Evolutionary conservation across 192 early-diverging fungal species (phyloP), one percentile per base, ranked within the genome.

Genomic region (Coemansia sp.): DNA sequence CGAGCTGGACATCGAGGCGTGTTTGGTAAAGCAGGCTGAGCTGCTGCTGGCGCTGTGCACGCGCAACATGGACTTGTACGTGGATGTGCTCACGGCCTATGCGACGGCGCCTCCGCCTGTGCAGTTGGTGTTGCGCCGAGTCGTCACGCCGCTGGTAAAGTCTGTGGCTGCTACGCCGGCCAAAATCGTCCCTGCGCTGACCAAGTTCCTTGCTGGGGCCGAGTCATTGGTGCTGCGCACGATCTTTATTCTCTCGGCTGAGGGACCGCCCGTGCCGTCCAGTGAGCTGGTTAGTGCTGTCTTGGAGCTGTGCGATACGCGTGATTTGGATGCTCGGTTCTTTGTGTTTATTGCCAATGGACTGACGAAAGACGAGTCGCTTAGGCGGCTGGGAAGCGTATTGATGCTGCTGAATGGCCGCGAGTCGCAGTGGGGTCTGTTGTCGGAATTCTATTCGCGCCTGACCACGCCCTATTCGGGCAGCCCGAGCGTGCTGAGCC

Each of bases 11-110:
- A 72, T 83, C 16, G 75, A 74, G 6, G 46, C 26, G 23, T 38
- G 17, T 11, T 21, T 83, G 63, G 68, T 77, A 16, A 23, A 47
- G 11, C 74, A 77, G 40, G 42, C 68, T 14, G 75, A 83, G 67
- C 68, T 77, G 5, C 44, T 77, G n/a, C 33, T 83, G 53, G 80
- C 80, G 11, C 72, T 83, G 62, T 72, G 80, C 38, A 75, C 80
- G n/a, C 76, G 76, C 63, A 83, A 83, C 28, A 64, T 72, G 43
- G 64, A 72, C 17, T 63, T 83, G 21, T 49, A 77, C 6, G 28
- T 42, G 13, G 43, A 64, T 6, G 62, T 83, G 49, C 72, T 83
- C 39, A 66, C 65, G 1, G 71, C 58, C 21, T 83, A 75, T 38
- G 58, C 60, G 14, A 8, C 40, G 1, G 61, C 39, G 16, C 55